These are phyloP conservation scores for Rhynchospora tenuis DNA, from an alignment of 176 grass and related monocot species.

Conservation along the genomic window DNA sequence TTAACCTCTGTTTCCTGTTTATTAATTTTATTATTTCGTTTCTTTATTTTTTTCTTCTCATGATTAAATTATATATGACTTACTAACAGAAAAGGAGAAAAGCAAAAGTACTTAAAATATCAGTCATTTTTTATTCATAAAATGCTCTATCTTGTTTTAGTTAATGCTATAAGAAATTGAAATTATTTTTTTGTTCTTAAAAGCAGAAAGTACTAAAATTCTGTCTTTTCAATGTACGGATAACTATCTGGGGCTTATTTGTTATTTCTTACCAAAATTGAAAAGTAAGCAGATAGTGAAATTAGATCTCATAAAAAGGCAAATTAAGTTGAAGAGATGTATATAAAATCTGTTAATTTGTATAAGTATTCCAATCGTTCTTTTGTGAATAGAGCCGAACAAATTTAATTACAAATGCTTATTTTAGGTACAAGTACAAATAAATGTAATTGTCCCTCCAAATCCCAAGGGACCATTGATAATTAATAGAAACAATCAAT, in stretches of 20 bases:
- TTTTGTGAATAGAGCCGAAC: not conserved
- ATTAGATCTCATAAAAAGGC: not conserved
- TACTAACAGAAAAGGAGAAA: not conserved
- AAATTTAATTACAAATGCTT: not conserved
- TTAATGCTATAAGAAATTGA: too few relatives aligned
- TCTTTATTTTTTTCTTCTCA: not conserved
- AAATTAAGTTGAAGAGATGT: too few relatives aligned
- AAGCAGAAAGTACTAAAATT: too few relatives aligned
- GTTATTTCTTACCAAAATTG: not conserved
- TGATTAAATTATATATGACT: not conserved
- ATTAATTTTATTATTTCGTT: not conserved
- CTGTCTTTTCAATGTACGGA: too few relatives aligned
- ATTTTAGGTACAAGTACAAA: too few relatives aligned
- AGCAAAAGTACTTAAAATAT: too few relatives aligned
- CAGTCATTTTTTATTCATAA: too few relatives aligned
- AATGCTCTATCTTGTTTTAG: too few relatives aligned
- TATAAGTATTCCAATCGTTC: not conserved
- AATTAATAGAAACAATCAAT: not conserved
- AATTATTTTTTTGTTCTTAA: too few relatives aligned
- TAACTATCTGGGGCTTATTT: too few relatives aligned
- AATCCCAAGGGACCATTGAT: too few relatives aligned
- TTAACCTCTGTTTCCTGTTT: too few relatives aligned
- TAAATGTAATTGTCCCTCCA: not conserved
- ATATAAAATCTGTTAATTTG: not conserved
- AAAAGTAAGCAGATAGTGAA: not conserved